Conservation (phyloP, 768 basidiomycete species). For the Boletus insuetus region DNA sequence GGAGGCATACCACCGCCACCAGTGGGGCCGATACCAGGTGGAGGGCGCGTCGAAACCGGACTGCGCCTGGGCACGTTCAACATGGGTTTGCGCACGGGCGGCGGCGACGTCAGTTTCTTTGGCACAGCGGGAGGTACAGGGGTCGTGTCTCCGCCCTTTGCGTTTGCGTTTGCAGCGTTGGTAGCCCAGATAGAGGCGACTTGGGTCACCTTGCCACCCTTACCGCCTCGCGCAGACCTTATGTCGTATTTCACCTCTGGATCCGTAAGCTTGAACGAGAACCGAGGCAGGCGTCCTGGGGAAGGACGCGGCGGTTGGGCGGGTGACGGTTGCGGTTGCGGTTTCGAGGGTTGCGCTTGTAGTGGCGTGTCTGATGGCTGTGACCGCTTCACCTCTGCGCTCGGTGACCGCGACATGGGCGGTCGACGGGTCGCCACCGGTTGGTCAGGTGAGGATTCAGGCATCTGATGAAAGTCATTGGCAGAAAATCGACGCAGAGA, state of each 20-base stretch:
- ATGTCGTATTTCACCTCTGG: slow-evolving; percentile 67
- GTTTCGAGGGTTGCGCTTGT: neutral
- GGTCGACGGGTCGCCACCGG: neutral
- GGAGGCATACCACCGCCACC: neutral
- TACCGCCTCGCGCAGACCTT: slow-evolving; percentile 73
- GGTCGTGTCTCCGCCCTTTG: slow-evolving; percentile 5
- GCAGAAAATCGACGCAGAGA: slow-evolving; percentile 20
- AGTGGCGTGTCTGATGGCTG: neutral
- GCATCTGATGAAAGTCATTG: slow-evolving; percentile 17
- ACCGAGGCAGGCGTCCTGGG: slow-evolving; percentile 31
- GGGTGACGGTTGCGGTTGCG: neutral
- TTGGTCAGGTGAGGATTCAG: neutral
- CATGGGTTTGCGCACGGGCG: slow-evolving; percentile 11
- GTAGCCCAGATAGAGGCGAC: slow-evolving; percentile 75
- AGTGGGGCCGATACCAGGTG: neutral
- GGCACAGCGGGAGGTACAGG: neutral
- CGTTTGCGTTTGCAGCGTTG: neutral
- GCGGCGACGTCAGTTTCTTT: slow-evolving; percentile 7
- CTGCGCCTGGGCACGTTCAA: slow-evolving; percentile 10
- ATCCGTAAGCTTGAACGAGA: slow-evolving; percentile 37
- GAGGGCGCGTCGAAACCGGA: slow-evolving; percentile 1
- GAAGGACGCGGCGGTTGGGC: slow-evolving; percentile 1
- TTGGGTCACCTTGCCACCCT: slow-evolving; percentile 70
- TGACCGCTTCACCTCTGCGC: slow-evolving; percentile 9
- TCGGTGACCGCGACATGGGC: slow-evolving; percentile 13